Percentiles rank a stretch among this genome's conserved stretches.
These are phyloP conservation scores for Ascoidea rubescens DNA, from an alignment of 805 yeast genomes.

Conservation along the genomic window DNA sequence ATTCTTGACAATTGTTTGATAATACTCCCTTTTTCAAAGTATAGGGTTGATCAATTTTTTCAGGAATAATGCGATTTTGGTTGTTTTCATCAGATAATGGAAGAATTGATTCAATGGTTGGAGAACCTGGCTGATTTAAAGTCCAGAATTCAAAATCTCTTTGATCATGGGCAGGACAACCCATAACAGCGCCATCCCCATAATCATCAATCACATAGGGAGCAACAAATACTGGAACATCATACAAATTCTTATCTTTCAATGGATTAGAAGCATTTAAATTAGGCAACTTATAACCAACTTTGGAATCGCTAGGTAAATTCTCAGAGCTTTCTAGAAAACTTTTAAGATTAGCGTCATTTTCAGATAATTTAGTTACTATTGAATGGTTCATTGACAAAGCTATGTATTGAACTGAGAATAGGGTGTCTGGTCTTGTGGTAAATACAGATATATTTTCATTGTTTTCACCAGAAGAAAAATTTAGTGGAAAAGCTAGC, in stretches of 20 bases:
- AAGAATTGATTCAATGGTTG: slow-evolving; percentile 31
- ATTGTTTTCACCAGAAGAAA: slow-evolving; percentile 12
- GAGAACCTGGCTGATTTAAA: slow-evolving; percentile 33
- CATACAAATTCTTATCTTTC: slow-evolving; percentile 16
- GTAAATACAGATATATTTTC: slow-evolving; percentile 47
- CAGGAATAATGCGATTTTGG: slow-evolving; percentile 3
- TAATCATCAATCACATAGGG: slow-evolving; percentile 78
- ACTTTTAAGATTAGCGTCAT: slow-evolving; percentile 25
- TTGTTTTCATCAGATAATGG: slow-evolving; percentile 17
- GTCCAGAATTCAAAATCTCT: slow-evolving; percentile 79
- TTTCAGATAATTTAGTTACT: slow-evolving; percentile 23
- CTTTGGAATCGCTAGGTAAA: slow-evolving; percentile 34
- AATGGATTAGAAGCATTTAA: slow-evolving; percentile 49
- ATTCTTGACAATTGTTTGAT: slow-evolving; percentile 31
- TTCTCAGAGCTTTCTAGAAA: slow-evolving; percentile 30
- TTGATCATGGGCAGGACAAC: slow-evolving; percentile 88
- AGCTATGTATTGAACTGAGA: slow-evolving; percentile 74
- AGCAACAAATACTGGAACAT: slow-evolving; percentile 73
- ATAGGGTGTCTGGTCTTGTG: slow-evolving; percentile 81
- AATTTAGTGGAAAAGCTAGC: slow-evolving; percentile 30
- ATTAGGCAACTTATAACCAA: slow-evolving; percentile 39
- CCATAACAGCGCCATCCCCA: slow-evolving; percentile 96
- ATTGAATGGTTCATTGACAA: slow-evolving; percentile 60
- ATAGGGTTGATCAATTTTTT: slow-evolving; percentile 18
- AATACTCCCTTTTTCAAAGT: slow-evolving; percentile 30